These are phyloP conservation scores for Crinitomyces ghanaensis DNA, from an alignment of 805 yeast species.

Conservation along the genomic window DNA sequence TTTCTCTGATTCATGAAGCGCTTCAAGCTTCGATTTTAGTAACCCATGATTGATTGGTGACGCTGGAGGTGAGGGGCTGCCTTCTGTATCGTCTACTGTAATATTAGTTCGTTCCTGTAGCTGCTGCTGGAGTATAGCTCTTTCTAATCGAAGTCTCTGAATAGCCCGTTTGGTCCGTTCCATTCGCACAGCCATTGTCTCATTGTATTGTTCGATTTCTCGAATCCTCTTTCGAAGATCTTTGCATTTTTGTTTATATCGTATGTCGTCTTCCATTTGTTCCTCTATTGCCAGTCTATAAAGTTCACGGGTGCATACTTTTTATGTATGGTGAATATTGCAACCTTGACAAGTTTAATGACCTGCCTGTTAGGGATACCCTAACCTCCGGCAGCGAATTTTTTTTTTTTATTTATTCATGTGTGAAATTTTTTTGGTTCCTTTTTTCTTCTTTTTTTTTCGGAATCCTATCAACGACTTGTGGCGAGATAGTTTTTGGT, in stretches of 20 bases:
- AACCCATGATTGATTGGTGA: slow-evolving; percentile 11
- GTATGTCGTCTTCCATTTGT: slow-evolving; percentile 28
- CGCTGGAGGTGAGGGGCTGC: slow-evolving; percentile 21
- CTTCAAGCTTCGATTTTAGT: slow-evolving; percentile 3
- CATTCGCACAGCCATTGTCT: slow-evolving; percentile 61
- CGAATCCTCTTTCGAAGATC: slow-evolving; percentile 58
- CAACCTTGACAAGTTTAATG: too few species aligned
- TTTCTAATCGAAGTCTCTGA: slow-evolving; percentile 70
- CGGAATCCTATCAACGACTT: too few species aligned
- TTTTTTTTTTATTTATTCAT: too few species aligned
- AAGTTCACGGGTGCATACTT: too few species aligned
- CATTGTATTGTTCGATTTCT: slow-evolving; percentile 69
- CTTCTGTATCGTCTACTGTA: slow-evolving; percentile 19
- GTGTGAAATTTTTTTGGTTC: too few species aligned
- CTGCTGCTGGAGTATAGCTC: slow-evolving; percentile 67
- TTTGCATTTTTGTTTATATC: slow-evolving; percentile 53
- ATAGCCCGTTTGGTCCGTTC: slow-evolving; percentile 66
- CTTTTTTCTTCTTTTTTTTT: too few species aligned
- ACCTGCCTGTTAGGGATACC: too few species aligned
- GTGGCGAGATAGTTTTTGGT: too few species aligned
- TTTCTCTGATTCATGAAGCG: slow-evolving; percentile 11
- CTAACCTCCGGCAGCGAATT: too few species aligned
- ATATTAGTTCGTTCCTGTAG: slow-evolving; percentile 42
- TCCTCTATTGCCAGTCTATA: too few species aligned
- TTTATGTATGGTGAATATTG: too few species aligned